These are phyloP conservation scores for Eucalyptus polybractea DNA, from an alignment of 345 rosid species.

Conservation along the genomic window DNA sequence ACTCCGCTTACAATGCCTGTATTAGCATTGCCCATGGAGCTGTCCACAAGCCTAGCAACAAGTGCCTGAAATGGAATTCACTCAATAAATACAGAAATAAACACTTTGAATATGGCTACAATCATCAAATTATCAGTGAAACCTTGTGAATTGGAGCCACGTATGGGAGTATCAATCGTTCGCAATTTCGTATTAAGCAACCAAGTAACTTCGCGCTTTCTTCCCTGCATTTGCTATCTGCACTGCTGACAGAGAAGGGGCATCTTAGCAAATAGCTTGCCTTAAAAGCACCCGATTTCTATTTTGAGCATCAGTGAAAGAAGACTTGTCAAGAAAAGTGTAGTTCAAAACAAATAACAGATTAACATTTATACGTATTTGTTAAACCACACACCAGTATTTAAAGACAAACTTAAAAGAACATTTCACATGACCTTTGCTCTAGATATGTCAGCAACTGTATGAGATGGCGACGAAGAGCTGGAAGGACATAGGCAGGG, in stretches of 20 bases:
- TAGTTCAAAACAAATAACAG: background rate
- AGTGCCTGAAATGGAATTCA: conserved; percentile 61
- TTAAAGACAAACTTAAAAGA: background rate
- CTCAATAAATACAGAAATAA: background rate
- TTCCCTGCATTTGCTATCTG: conserved; percentile 94
- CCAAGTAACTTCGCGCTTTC: conserved; percentile 97
- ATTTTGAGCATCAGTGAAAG: background rate
- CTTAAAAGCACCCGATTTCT: background rate
- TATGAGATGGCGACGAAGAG: conserved; percentile 98
- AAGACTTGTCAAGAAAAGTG: background rate
- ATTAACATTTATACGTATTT: background rate
- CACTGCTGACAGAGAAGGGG: conserved; percentile 62
- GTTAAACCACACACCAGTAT: background rate
- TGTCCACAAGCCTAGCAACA: conserved; percentile 82
- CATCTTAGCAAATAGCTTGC: conserved; percentile 14
- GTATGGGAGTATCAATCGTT: conserved; percentile 80
- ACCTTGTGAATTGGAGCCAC: conserved; percentile 98
- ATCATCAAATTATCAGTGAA: background rate
- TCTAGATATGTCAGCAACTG: conserved; percentile 91
- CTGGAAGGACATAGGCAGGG: conserved; percentile 99
- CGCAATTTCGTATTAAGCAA: conserved; percentile 95
- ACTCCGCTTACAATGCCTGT: conserved; percentile 87
- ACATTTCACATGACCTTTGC: conserved; percentile 49
- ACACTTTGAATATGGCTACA: background rate
- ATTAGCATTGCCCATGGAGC: conserved; percentile 77